phyloP scores from a whole-genome alignment of 768 basidiomycete species.

The Coprinellus micaceus region DNA sequence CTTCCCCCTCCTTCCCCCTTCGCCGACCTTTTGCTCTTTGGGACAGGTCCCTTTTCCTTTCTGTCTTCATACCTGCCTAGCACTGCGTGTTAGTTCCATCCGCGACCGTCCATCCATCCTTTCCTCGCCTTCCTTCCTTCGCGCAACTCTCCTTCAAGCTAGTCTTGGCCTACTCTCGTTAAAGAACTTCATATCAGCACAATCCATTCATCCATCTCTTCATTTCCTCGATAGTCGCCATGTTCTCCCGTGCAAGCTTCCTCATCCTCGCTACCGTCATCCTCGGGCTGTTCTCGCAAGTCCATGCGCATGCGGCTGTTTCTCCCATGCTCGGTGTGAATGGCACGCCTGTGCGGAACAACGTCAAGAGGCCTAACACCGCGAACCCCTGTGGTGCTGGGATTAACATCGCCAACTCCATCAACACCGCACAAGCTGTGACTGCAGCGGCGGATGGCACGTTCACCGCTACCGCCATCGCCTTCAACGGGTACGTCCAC shows the following conservation, averaged over 20 bases:
- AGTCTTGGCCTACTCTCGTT: neutral
- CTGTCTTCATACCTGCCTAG: conserved; percentile 7
- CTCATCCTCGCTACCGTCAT: conserved; percentile 15
- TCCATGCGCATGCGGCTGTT: conserved; percentile 39
- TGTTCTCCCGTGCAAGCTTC: neutral
- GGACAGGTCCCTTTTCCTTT: conserved; percentile 27
- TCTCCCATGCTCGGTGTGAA: conserved; percentile 39
- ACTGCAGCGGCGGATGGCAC: conserved; percentile 38
- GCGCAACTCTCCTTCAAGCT: conserved; percentile 12
- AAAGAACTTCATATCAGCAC: neutral
- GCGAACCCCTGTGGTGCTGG: conserved; percentile 37
- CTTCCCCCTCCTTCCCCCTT: conserved; percentile 9
- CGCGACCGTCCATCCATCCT: conserved; percentile 4
- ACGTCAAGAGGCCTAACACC: conserved; percentile 32
- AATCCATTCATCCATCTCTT: conserved; percentile 3
- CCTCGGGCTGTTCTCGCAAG: conserved; percentile 33
- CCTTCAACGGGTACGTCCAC: conserved; percentile 47
- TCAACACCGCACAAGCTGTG: conserved; percentile 37
- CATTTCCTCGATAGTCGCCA: conserved; percentile 9
- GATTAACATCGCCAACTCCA: conserved; percentile 34
- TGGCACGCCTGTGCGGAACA: conserved; percentile 25
- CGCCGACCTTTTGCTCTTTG: conserved; percentile 13
- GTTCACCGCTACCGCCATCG: conserved; percentile 37
- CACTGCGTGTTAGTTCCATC: conserved; percentile 4
- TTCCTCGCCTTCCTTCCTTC: conserved; percentile 4